Conservation (phyloP, 208 protist genomes). For the Crithidia fasciculata region DNA sequence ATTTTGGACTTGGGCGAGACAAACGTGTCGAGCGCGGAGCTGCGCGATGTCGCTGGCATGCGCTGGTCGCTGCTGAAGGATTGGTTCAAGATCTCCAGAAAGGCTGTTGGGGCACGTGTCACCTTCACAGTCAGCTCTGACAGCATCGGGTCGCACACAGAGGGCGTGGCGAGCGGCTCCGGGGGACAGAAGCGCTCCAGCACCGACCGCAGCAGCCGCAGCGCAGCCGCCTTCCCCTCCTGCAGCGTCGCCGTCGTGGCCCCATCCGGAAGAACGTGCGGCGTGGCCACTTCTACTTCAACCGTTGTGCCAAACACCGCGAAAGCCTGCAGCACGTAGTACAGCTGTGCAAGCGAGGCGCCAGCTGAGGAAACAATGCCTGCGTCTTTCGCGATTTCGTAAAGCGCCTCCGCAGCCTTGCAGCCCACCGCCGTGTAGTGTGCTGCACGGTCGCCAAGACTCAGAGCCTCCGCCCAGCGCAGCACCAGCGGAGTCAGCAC, state of each 20-base stretch:
- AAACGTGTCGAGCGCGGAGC: slow-evolving; percentile 55
- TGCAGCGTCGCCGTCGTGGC: neutral
- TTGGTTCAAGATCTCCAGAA: slow-evolving; percentile 67
- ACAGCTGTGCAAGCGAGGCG: slow-evolving; percentile 25
- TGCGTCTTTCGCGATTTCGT: slow-evolving; percentile 30
- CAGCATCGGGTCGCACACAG: slow-evolving; percentile 24
- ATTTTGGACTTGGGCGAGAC: slow-evolving; percentile 71
- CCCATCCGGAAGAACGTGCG: slow-evolving; percentile 16
- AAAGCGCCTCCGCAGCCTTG: slow-evolving; percentile 34
- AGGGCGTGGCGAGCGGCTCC: slow-evolving; percentile 28
- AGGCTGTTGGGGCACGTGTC: slow-evolving; percentile 37
- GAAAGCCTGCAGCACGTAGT: slow-evolving; percentile 41
- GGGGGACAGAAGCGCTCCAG: slow-evolving; percentile 43
- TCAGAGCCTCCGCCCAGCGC: slow-evolving; percentile 37
- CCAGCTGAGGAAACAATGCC: slow-evolving; percentile 7
- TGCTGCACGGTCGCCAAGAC: slow-evolving; percentile 16
- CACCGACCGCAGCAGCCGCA: slow-evolving; percentile 42
- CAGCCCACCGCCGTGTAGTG: slow-evolving; percentile 35
- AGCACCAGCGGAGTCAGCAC: slow-evolving; percentile 39
- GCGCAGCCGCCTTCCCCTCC: slow-evolving; percentile 23
- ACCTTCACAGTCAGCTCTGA: slow-evolving; percentile 43
- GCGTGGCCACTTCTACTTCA: slow-evolving; percentile 44
- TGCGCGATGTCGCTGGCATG: slow-evolving; percentile 50
- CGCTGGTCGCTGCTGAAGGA: slow-evolving; percentile 63
- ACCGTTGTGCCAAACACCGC: slow-evolving; percentile 48